Conservation (phyloP, 768 basidiomycete species). For the Boletus sensibilis region DNA sequence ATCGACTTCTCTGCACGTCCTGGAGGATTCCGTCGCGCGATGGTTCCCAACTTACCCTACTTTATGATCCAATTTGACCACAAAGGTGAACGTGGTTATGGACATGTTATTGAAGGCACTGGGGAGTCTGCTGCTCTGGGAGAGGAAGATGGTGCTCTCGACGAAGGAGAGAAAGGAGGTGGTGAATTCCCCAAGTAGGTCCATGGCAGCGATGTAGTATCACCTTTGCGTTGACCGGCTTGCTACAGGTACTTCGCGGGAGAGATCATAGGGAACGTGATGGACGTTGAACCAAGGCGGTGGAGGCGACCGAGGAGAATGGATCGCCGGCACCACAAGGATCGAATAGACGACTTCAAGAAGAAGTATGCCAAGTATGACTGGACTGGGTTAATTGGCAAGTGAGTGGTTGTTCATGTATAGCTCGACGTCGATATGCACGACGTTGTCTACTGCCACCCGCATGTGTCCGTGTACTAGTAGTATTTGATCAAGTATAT, state of each 20-base stretch:
- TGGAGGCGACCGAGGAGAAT: conserved; percentile 82
- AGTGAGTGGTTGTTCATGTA: conserved; percentile 8
- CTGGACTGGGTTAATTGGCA: conserved; percentile 75
- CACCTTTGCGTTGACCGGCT: conserved; percentile 3
- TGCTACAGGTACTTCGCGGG: conserved; percentile 80
- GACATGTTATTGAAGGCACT: conserved; percentile 95
- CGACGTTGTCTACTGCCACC: neutral
- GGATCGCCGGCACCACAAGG: conserved; percentile 67
- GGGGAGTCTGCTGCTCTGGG: conserved; percentile 60
- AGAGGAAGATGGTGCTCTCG: conserved; percentile 62
- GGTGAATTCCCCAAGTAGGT: conserved; percentile 86
- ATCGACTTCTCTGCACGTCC: conserved; percentile 90
- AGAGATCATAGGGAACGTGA: conserved; percentile 90
- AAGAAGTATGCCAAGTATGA: conserved; percentile 75
- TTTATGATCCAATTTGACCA: conserved; percentile 99
- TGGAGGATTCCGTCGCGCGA: conserved; percentile 90
- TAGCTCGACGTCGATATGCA: neutral
- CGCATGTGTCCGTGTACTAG: neutral
- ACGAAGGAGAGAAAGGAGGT: conserved; percentile 87
- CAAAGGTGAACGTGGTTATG: conserved; percentile 96
- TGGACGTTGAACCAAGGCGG: conserved; percentile 81
- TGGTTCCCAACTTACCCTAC: conserved; percentile 97
- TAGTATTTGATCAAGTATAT: neutral
- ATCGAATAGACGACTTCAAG: conserved; percentile 68
- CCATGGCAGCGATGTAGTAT: neutral